A percentile compares a stretch with the other conserved stretches of the same genome.
These are phyloP conservation scores for Alternaria dauci DNA, from an alignment of 2,329 filamentous ascomycete species.

Conservation along the genomic window DNA sequence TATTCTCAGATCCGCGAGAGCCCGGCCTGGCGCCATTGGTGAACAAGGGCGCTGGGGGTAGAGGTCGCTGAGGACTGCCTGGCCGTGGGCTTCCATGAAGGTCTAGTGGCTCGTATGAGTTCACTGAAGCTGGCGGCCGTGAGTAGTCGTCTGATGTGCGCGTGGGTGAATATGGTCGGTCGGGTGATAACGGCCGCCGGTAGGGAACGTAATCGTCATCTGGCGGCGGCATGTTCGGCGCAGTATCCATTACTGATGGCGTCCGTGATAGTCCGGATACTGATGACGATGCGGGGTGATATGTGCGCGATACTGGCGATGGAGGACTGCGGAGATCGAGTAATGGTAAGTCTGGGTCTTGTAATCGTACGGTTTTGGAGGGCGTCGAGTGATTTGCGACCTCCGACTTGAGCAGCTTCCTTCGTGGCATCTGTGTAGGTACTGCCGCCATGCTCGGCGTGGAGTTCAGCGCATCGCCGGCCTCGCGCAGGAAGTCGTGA, in stretches of 20 bases:
- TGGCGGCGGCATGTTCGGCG: conserved; percentile 63
- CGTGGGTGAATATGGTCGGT: conserved; percentile 65
- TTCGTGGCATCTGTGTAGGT: conserved; percentile 33
- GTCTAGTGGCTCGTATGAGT: conserved; percentile 85
- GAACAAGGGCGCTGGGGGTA: conserved; percentile 90
- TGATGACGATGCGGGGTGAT: conserved; percentile 58
- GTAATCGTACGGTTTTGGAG: conserved; percentile 26
- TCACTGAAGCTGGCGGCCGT: conserved; percentile 73
- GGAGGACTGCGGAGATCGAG: conserved; percentile 52
- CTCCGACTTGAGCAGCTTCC: conserved; percentile 35
- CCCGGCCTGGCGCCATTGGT: conserved; percentile 60
- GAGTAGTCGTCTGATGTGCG: conserved; percentile 67
- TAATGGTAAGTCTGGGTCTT: conserved; percentile 49
- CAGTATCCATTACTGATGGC: conserved; percentile 60
- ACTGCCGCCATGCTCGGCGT: conserved; percentile 16
- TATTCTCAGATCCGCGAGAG: conserved; percentile 54
- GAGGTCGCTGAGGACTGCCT: conserved; percentile 82
- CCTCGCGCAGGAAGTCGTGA: conserved; percentile 56
- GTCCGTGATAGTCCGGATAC: conserved; percentile 56
- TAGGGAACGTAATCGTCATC: conserved; percentile 72
- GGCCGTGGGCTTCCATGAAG: conserved; percentile 89
- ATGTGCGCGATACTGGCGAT: conserved; percentile 54
- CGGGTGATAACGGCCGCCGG: conserved; percentile 59
- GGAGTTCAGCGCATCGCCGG: conserved; percentile 41
- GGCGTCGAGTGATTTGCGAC: conserved; percentile 33